Evolutionary conservation across 2,329 filamentous ascomycete genomes (phyloP).

Genomic region (Neurospora sp.): DNA sequence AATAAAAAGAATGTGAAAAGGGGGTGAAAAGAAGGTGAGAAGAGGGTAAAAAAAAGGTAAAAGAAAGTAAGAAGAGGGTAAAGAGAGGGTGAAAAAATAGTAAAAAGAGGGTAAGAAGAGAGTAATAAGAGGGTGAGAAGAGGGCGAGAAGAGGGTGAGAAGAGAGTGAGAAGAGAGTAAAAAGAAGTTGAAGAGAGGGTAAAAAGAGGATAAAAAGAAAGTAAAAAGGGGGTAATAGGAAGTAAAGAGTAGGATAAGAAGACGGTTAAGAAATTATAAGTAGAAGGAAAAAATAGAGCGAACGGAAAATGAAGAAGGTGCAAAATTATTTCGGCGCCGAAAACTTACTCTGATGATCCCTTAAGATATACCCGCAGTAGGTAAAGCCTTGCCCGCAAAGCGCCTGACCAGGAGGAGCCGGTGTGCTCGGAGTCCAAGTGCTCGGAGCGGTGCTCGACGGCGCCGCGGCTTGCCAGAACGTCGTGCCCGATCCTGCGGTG

Average conservation of each 20-base stretch:
- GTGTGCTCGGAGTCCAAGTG: conserved; percentile 1
- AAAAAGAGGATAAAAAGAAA: no score
- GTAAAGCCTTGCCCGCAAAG: conserved; percentile 17
- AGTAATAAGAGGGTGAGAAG: accelerated
- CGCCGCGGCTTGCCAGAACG: conserved; percentile 1
- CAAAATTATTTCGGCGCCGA: no score
- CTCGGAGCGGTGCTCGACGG: background rate
- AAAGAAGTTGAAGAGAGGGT: no score
- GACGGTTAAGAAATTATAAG: no score
- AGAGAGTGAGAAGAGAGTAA: no score
- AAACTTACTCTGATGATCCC: conserved; percentile 14
- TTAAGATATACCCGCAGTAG: conserved; percentile 21
- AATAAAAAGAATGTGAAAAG: no score
- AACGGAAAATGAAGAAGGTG: accelerated
- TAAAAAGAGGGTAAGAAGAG: background rate
- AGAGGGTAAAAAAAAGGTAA: background rate
- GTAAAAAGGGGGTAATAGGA: no score
- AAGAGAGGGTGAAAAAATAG: accelerated
- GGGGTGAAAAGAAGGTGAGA: background rate
- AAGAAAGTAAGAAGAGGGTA: no score
- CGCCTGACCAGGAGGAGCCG: conserved; percentile 1
- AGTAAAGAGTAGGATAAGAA: no score
- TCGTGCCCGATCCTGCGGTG: background rate
- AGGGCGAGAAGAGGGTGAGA: accelerated
- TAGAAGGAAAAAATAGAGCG: no score